phyloP scores from a whole-genome alignment of 2,329 filamentous ascomycete species.

The Rhinocladiella mackenziei region DNA sequence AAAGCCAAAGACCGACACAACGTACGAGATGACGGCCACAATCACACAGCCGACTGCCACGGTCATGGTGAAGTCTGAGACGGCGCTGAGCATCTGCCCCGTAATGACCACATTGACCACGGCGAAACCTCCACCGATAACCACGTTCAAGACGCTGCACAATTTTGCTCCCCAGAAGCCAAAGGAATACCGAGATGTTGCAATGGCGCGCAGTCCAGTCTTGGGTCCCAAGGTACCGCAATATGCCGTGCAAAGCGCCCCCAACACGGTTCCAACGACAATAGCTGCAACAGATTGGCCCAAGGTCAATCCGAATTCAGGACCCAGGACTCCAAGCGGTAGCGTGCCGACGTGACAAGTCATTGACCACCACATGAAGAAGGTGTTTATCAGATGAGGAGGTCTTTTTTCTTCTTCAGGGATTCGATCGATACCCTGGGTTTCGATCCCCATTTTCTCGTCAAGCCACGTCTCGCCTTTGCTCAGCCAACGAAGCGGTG shows the following conservation, averaged over 20 bases:
- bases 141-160: constrained; percentile 31
- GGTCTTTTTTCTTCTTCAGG: constrained; percentile 43
- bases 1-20: constrained; percentile 32
- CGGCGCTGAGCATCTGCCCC: constrained; percentile 34
- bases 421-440: constrained; percentile 47
- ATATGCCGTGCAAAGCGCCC: constrained; percentile 26
- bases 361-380: constrained; percentile 36
- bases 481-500: constrained; percentile 22
- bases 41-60: constrained; percentile 34
- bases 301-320: constrained; percentile 30
- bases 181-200: constrained; percentile 31
- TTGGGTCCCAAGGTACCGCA: constrained; percentile 39
- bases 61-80: constrained; percentile 34
- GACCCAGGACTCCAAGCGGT: constrained; percentile 31
- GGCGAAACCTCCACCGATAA: constrained; percentile 33
- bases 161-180: constrained; percentile 33
- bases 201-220: constrained; percentile 32
- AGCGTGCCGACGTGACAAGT: constrained; percentile 41
- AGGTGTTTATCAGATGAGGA: too few species aligned
- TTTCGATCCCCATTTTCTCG: constrained; percentile 46
- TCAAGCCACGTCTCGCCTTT: constrained; percentile 42
- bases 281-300: constrained; percentile 29
- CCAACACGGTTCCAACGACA: constrained; percentile 30
- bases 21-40: constrained; percentile 30
- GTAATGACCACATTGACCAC: constrained; percentile 35